Percentiles rank a stretch among this genome's conserved stretches.
These are phyloP conservation scores for Diaporthe vexans DNA, from an alignment of 2,329 filamentous ascomycete genomes.

Conservation along the genomic window DNA sequence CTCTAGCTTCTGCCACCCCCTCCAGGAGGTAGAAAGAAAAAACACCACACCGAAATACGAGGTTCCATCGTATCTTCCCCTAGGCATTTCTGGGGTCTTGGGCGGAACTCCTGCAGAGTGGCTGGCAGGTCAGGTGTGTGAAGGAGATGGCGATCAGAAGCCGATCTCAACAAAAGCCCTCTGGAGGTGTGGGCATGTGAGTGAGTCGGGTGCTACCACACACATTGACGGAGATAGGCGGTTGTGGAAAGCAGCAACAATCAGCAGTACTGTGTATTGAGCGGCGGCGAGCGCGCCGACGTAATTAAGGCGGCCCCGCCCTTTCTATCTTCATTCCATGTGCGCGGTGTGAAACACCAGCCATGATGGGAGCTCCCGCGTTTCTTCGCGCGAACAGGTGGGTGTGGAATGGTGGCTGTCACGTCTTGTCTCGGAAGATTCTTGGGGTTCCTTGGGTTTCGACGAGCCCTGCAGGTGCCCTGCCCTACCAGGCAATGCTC, in stretches of 20 bases:
- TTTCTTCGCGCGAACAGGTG: conserved; percentile 22
- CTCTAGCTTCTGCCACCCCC: conserved; percentile 6
- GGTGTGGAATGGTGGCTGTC: conserved; percentile 30
- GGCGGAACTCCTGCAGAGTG: conserved; percentile 4
- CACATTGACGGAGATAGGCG: not conserved
- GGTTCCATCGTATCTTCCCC: conserved; percentile 4
- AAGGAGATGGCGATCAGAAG: conserved; percentile 12
- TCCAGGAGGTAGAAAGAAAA: not conserved
- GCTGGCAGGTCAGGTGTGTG: conserved; percentile 6
- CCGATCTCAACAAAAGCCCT: conserved; percentile 19
- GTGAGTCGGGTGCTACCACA: conserved; percentile 9
- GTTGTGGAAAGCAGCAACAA: not conserved
- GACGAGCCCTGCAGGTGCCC: conserved; percentile 4
- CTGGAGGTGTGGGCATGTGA: not conserved
- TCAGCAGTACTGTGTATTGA: not conserved
- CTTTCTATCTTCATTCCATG: conserved; percentile 18
- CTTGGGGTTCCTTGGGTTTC: conserved; percentile 4
- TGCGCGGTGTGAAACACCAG: conserved; percentile 19
- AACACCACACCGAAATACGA: conserved; percentile 25
- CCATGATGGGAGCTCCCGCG: conserved; percentile 24
- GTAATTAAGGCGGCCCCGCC: conserved; percentile 3
- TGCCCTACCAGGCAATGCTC: conserved; percentile 17
- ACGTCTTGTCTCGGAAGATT: conserved; percentile 31
- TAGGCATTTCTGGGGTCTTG: not conserved
- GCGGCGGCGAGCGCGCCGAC: not conserved